Base-by-base conservation (phyloP, 345 rosid species). In the Erysimum cheiranthoides region DNA sequence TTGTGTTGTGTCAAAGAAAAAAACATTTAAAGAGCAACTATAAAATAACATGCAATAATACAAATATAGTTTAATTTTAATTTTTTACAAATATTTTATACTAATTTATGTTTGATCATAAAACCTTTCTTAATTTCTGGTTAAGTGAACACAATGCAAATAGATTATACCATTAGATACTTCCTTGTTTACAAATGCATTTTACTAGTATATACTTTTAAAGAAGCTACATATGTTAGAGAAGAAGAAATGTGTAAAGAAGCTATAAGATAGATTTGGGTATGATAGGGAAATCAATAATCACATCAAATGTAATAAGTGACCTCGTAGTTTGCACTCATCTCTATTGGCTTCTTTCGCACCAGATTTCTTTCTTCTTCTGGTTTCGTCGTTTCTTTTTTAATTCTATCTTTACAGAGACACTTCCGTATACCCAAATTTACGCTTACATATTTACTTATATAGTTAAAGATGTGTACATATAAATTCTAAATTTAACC, bases 301-400 rank as follows among this genome's bases (percentile, higher is more conserved):
- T 54, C 17, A 65, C 31, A 57, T 46, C 59, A 56, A 63, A 74
- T 16, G 71, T 21, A 73, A 65, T 36, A 74, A 66, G 50, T 66
- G 34, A 67, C 73, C 67, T 74, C 66, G 73, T 16, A 66, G 66
- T 51, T 50, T 51, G 79, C 59, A 74, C 36, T 50, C 73, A 66
- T 58, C 66, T 39, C 36, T 45, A 39, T 60, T 75, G 73, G 62
- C 73, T 60, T 75, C 68, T 68, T 30, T 50, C 28, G 39, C 79
- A 75, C 68, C 38, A 68, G 54, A 61, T 68, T 68, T 75, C 25
- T 66, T 57, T 66, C 73, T 67, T 59, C 67, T 66, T 75, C 30
- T 64, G 18, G 57, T 34, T 56, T 40, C 54, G 21, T 61, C 50
- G 39, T 53, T 39, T 53, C 10, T 10, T 54, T 28, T 74, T 74